A percentile compares a stretch with the other conserved stretches of the same genome.
Evolutionary conservation across 306 rosid genomes (phyloP).

Genomic region (Potentilla sterilis): DNA sequence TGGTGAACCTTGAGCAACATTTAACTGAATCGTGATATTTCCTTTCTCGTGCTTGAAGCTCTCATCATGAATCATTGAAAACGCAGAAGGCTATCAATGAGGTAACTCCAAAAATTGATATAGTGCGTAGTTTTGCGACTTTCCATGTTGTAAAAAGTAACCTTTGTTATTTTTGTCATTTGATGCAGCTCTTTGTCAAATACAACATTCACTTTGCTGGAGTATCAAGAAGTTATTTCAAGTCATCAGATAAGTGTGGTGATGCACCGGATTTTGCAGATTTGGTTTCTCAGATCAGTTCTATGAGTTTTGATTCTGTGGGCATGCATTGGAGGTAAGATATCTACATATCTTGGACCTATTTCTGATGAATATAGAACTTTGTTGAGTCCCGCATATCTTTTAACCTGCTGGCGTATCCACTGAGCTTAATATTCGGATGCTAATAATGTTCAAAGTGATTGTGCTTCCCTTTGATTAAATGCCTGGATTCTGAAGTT

Average conservation of each 20-base stretch:
- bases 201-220: conserved; percentile 98
- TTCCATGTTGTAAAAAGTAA: conserved; percentile 26
- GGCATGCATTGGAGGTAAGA: conserved; percentile 97
- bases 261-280: conserved; percentile 59
- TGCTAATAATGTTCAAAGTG: neutral
- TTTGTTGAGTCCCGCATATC: neutral
- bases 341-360: conserved; percentile 20
- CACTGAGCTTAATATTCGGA: neutral
- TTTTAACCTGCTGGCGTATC: neutral
- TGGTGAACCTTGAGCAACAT: conserved; percentile 19
- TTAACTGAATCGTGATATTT: conserved; percentile 26
- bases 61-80: conserved; percentile 97
- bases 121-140: conserved; percentile 20
- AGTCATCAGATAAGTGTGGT: conserved; percentile 47
- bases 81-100: conserved; percentile 92
- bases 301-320: conserved; percentile 88
- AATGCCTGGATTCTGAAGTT: neutral
- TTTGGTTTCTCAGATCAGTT: conserved; percentile 84
- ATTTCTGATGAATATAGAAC: neutral
- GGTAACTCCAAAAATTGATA: conserved; percentile 51
- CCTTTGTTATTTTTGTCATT: neutral
- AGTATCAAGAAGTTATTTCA: conserved; percentile 86
- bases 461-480: neutral
- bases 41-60: conserved; percentile 53
- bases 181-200: conserved; percentile 88